Base-by-base conservation (phyloP, 139 green algal species). In the Mychonastes homosphaera region DNA sequence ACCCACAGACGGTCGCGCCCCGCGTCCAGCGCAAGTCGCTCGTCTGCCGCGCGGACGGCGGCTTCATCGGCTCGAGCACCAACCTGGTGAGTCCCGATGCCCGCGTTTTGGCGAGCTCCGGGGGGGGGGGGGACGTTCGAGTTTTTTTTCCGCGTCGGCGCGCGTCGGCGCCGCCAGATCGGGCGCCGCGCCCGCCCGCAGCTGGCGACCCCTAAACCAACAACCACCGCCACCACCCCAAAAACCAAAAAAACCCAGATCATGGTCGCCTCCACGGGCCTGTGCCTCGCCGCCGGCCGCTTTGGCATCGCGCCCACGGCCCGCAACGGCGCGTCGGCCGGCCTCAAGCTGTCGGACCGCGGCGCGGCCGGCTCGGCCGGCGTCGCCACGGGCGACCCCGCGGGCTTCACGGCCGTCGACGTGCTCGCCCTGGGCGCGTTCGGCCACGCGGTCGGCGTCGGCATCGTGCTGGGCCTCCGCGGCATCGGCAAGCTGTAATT, bases 321-420 rank as follows among this genome's bases (percentile, higher is more conserved):
- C 18, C 96, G 84, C 71, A 79, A 77, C 56, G 57, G 67, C 52
- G 74, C 88, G 23, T 81, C 65, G 52, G 71, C 84, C 48, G 80
- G 77, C 45, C 73, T 96, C 15, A 93, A 94, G 71, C 72, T 96
- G 61, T 57, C 73, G 28, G 75, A 85, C 53, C 67, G 71, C 34
- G 50, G 62, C 39, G 73, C 67, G 45, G 49, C 63, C 10, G n/a
- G n/a, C n/a, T n/a, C n/a, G n/a, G 70, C 73, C 21, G 84, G 82
- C 52, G 66, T 94, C 1, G 63, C 66, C 26, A 79, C 69, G 48
- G 77, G 71, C 62, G 87, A 95, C 73, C 86, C 87, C 47, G 40
- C 79, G 86, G 83, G 89, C 53, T 96, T 96, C 83, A 97, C 90
- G 30, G 72, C 72, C 23, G 79, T 83, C 13, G 89, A 97, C 61